phyloP scores from a whole-genome alignment of 257 asterid species.

The Plantago elongata region DNA sequence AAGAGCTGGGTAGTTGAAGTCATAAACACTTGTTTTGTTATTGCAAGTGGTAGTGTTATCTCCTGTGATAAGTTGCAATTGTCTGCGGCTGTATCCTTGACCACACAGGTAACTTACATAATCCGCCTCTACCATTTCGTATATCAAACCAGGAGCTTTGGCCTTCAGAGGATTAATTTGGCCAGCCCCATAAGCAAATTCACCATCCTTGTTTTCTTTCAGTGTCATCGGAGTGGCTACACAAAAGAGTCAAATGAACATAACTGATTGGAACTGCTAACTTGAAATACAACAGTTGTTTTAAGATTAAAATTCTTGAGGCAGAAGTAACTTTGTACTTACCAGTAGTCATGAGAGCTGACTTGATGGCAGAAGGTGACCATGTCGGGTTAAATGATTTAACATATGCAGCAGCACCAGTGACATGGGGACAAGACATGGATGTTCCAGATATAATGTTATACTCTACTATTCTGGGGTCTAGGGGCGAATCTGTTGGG shows the following conservation, averaged over 20 bases:
- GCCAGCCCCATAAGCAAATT: slow-evolving; percentile 70
- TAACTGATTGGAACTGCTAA: neutral
- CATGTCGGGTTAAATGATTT: slow-evolving; percentile 56
- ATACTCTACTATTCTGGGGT: slow-evolving; percentile 34
- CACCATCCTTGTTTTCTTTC: slow-evolving; percentile 36
- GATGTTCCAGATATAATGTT: slow-evolving; percentile 65
- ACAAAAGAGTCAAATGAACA: neutral
- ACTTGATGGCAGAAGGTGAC: slow-evolving; percentile 72
- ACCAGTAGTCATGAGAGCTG: slow-evolving; percentile 77
- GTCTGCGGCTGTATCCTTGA: slow-evolving; percentile 52
- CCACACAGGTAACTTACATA: slow-evolving; percentile 58
- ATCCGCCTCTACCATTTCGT: slow-evolving; percentile 46
- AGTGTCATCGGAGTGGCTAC: slow-evolving; percentile 44
- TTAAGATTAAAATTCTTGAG: neutral
- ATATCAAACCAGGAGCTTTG: slow-evolving; percentile 49
- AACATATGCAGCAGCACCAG: slow-evolving; percentile 63
- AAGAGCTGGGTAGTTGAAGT: slow-evolving; percentile 61
- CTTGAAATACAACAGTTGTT: neutral
- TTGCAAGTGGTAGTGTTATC: slow-evolving; percentile 44
- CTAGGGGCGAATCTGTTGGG: slow-evolving; percentile 34
- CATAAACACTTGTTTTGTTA: slow-evolving; percentile 32
- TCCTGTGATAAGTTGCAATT: slow-evolving; percentile 41
- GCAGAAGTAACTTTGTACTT: neutral
- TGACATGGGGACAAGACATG: slow-evolving; percentile 73
- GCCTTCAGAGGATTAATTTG: slow-evolving; percentile 64